Conservation (phyloP, 345 rosid species). For the Rhodamnia argentea region DNA sequence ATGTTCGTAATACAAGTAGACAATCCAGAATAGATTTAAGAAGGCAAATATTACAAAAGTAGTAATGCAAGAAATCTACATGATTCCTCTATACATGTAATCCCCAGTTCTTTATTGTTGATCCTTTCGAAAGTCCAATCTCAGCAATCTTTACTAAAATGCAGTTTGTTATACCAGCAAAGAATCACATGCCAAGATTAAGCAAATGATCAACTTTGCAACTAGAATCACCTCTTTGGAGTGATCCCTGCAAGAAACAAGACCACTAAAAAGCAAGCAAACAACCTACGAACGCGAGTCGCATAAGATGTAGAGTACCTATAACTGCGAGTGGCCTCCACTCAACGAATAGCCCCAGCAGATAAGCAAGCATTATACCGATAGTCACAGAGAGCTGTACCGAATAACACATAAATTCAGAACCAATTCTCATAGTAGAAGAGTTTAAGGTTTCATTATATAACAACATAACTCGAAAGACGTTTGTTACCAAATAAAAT, state of each 20-base stretch:
- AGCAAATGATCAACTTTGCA: neutral
- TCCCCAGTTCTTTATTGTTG: neutral
- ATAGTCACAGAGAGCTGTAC: conserved; percentile 84
- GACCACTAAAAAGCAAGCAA: neutral
- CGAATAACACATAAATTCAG: neutral
- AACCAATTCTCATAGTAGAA: neutral
- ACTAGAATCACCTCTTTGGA: neutral
- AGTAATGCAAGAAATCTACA: neutral
- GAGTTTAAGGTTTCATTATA: neutral
- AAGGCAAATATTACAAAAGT: neutral
- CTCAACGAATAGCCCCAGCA: conserved; percentile 67
- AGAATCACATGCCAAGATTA: neutral
- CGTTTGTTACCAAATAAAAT: neutral
- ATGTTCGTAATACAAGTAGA: neutral
- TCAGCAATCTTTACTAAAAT: neutral
- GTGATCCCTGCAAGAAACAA: neutral
- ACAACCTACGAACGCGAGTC: neutral
- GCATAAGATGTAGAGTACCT: conserved; percentile 37
- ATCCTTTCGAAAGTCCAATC: neutral
- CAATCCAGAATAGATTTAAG: neutral
- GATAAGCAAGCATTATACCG: conserved; percentile 93
- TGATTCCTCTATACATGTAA: neutral
- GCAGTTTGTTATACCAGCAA: neutral
- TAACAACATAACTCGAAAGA: neutral
- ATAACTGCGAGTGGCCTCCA: conserved; percentile 93